phyloP scores from a whole-genome alignment of 2,329 filamentous ascomycete genomes.

The Diaporthe sp. region DNA sequence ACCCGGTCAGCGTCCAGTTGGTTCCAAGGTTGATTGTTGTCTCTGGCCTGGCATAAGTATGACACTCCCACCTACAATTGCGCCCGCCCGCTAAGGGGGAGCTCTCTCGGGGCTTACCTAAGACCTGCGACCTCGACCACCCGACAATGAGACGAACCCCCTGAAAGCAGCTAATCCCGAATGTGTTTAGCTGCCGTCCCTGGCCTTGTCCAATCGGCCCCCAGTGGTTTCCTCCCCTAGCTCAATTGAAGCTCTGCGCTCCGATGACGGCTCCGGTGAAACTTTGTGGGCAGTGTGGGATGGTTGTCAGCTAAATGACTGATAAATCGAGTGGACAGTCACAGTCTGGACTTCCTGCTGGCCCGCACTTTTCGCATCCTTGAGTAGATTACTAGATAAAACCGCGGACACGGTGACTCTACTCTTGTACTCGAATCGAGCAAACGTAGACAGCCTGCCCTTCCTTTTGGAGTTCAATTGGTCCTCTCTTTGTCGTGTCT shows the following conservation, averaged over 20 bases:
- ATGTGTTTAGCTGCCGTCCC: conserved; percentile 26
- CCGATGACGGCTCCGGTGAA: conserved; percentile 23
- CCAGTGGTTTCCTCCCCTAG: not conserved
- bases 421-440: not conserved
- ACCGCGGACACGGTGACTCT: conserved; percentile 2
- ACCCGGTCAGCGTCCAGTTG: conserved; percentile 5
- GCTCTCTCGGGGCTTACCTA: conserved; percentile 34
- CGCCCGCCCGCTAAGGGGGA: not conserved
- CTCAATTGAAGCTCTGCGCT: conserved; percentile 30
- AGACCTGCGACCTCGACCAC: conserved; percentile 2
- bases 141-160: conserved; percentile 1
- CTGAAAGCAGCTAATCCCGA: conserved; percentile 10
- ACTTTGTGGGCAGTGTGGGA: conserved; percentile 23
- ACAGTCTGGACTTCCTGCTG: not conserved
- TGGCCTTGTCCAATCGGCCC: conserved; percentile 29
- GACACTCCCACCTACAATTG: not conserved
- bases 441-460: not conserved
- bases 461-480: conserved; percentile 20
- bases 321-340: conserved; percentile 2
- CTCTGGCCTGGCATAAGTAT: not conserved
- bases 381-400: conserved; percentile 1
- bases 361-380: conserved; percentile 16
- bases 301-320: conserved; percentile 15
- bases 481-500: conserved; percentile 8
- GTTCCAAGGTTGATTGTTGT: conserved; percentile 7